These are phyloP conservation scores for Danielia oregonensis DNA, from an alignment of 805 yeast species.

Conservation along the genomic window DNA sequence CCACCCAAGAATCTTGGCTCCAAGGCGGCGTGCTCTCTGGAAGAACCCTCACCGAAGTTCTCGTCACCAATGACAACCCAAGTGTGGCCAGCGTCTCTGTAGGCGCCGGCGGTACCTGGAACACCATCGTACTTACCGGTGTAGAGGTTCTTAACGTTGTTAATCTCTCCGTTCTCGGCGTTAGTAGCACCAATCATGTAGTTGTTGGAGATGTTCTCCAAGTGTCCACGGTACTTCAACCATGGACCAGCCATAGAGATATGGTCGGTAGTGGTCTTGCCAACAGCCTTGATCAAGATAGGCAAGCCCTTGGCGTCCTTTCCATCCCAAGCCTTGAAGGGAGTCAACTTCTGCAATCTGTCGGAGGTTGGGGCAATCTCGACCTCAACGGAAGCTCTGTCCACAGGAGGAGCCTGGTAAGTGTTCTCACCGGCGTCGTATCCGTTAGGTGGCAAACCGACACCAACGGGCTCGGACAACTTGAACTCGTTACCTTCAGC, in stretches of 20 bases:
- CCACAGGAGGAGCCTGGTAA: constrained; percentile 94
- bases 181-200: constrained; percentile 99
- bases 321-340: constrained; percentile 96
- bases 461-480: constrained; percentile 84
- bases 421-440: constrained; percentile 93
- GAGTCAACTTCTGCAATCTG: constrained; percentile 91
- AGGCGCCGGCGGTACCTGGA: constrained; percentile 93
- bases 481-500: constrained; percentile 87
- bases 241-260: constrained; percentile 99
- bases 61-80: constrained; percentile 99
- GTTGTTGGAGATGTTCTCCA: constrained; percentile 97
- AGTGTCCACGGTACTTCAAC: constrained; percentile 99
- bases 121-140: constrained; percentile 93
- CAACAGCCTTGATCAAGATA: constrained; percentile 91
- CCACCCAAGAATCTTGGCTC: constrained; percentile 99
- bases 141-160: constrained; percentile 82
- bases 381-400: constrained; percentile 72
- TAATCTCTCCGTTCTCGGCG: constrained; percentile 93
- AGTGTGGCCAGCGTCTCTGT: constrained; percentile 87
- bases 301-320: constrained; percentile 87
- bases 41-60: constrained; percentile 99
- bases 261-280: constrained; percentile 99
- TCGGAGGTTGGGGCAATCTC: constrained; percentile 85
- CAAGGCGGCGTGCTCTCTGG: constrained; percentile 99
- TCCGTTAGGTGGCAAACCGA: constrained; percentile 85